A percentile compares a stretch with the other conserved stretches of the same genome.
Evolutionary conservation across 169 alveolate species (phyloP).

Genomic region (Plasmodium berghei): DNA sequence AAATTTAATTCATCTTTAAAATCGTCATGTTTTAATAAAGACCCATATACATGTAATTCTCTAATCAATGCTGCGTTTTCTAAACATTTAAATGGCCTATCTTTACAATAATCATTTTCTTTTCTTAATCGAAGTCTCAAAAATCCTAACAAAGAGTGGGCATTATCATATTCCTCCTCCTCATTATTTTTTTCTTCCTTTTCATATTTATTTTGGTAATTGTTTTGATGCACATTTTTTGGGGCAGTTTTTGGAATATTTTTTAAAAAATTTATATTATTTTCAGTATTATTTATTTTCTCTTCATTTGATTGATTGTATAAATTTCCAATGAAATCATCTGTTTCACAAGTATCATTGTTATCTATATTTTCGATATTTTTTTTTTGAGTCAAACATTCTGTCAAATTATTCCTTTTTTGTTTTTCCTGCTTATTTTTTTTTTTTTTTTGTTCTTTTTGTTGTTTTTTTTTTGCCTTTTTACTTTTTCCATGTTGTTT

Average conservation of each 20-base stretch:
- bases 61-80: constrained; percentile 91
- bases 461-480: constrained; percentile 33
- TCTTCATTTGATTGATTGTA: not conserved
- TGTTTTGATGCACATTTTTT: not conserved
- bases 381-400: not conserved
- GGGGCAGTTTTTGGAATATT: not conserved
- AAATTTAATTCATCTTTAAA: constrained; percentile 48
- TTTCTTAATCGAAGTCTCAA: constrained; percentile 90
- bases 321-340: not conserved
- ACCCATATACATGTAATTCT: constrained; percentile 94
- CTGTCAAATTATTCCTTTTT: not conserved
- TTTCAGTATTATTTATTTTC: not conserved
- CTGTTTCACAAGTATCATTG: not conserved
- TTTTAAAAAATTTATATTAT: not conserved
- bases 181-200: not conserved
- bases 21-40: constrained; percentile 59
- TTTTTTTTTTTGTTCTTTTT: constrained; percentile 34
- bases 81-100: constrained; percentile 80
- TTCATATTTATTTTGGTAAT: not conserved
- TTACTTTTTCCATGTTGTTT: constrained; percentile 10
- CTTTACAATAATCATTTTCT: constrained; percentile 68
- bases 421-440: not conserved
- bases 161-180: constrained; percentile 76
- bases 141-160: constrained; percentile 87
- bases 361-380: not conserved